Base-by-base conservation (phyloP, 2,329 filamentous ascomycete species). In the Fusarium acutatum region DNA sequence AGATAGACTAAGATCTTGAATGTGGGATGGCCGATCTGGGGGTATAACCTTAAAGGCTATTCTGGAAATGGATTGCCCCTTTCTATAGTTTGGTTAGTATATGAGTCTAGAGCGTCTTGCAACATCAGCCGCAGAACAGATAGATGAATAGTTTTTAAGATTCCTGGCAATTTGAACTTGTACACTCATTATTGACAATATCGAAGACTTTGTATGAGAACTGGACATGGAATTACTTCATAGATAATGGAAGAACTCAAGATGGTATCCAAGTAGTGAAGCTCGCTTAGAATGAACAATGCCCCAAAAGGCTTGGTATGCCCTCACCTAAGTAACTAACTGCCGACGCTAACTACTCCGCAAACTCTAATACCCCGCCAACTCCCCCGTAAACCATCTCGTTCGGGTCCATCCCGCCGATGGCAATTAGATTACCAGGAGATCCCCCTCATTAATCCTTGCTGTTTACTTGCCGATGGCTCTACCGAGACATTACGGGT, bases 291-390 rank as follows among this genome's bases (percentile, higher is more conserved):
- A 10, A 1, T 24, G 7, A 24, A 56, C 5, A 32, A 32, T 35
- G 12, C 10, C 49, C 5, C 6, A 34, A 60, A 12, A 11, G 18
- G 47, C 14, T 8, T 34, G 47, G 47, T 34, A 34, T 26, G 24
- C 18, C 37, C 37, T 57, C 20, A 24, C n/a, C 6, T 28, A 6
- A 14, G 24, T 17, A 41, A 26, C 37, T 14, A 60, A 46, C 40
- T 62, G 34, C 60, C 60, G 60, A 37, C 53, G 41, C 53, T 47
- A 63, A 46, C 43, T 32, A 24, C 30, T 49, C 18, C 13, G 22
- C 18, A 61, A 61, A 50, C 56, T 61, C 20, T 61, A 64, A 28
- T 64, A 61, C 60, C 60, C 60, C 60, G 35, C 60, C 15, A 41
- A 14, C 17, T 32, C 43, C 28, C 34, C n/a, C 30, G 20, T 30